Base-by-base conservation (phyloP, 2,329 filamentous ascomycete genomes). In the Helotiales sp. region DNA sequence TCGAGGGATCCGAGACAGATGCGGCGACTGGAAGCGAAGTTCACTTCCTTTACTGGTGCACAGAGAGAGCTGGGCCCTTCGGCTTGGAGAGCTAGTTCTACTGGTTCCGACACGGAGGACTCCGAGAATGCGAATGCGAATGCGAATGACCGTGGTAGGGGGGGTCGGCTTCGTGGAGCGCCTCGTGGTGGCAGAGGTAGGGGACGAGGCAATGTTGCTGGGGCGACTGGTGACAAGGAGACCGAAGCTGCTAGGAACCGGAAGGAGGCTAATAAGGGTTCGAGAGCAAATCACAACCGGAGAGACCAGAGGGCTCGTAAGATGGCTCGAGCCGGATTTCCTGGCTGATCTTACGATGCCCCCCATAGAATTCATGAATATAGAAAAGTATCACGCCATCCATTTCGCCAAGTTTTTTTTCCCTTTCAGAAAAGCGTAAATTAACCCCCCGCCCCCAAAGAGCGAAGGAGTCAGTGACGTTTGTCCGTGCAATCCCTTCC, bases 221-320 rank as follows among this genome's bases (percentile, higher is more conserved):
- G 91, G 0, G 83, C 89, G 0, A 82, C 86, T 1, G 86, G 88
- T 6, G 90, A 92, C n/a, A 87, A 88, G 72, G 86, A 85, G n/a
- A 93, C 91, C 0, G 88, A 93, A 71, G 80, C 83, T 63, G 90
- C 91, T 10, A 85, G 93, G 71, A 85, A 89, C 73, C 85, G 86
- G 69, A 97, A 97, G 77, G 94, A 97, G 76, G 89, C 91, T 28
- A 91, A 89, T 72, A 97, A 97, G 78, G 85, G 89, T 2, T 92
- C 91, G 24, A 84, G 91, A 68, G 93, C 93, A 34, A 97, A 97
- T 76, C 93, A 97, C 77, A 96, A 93, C 78, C 87, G 94, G 28
- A 86, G 93, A 59, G 91, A 96, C 76, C 85, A 85, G 67, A 81
- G 87, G 40, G 87, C 88, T 13, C 87, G 79, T 75, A 91, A 91